Evolutionary conservation across 2,329 filamentous ascomycete species (phyloP).

Genomic region (Exserohilum turcica): DNA sequence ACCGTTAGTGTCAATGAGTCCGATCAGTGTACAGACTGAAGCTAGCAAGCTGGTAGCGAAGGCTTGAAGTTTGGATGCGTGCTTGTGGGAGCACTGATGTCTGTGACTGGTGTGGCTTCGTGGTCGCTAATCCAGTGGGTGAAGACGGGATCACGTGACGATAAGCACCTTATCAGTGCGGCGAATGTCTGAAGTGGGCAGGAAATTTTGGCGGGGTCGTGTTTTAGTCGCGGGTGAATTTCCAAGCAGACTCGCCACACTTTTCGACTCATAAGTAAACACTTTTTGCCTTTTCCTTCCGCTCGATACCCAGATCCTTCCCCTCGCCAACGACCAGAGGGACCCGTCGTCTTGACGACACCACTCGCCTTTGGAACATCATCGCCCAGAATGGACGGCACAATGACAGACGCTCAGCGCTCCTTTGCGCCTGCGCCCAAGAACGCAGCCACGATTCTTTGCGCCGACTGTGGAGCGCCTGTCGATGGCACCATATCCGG

Average conservation of each 20-base stretch:
- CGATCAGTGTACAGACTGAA: too few species aligned
- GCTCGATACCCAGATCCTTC: neutral
- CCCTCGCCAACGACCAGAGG: neutral
- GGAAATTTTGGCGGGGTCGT: conserved; percentile 35
- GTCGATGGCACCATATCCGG: conserved; percentile 88
- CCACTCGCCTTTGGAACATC: neutral
- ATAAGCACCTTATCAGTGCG: conserved; percentile 26
- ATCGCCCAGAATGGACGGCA: conserved; percentile 25
- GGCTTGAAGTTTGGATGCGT: too few species aligned
- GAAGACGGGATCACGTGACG: conserved; percentile 29
- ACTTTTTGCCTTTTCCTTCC: neutral
- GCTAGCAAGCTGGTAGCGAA: too few species aligned
- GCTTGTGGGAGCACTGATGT: too few species aligned
- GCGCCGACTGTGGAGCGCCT: conserved; percentile 94
- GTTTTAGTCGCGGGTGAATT: conserved; percentile 27
- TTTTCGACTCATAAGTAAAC: conserved; percentile 23
- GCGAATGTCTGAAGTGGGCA: conserved; percentile 8
- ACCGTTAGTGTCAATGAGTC: too few species aligned
- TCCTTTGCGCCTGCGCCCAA: conserved; percentile 48
- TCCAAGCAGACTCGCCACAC: conserved; percentile 35
- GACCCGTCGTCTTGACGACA: neutral
- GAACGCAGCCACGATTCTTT: conserved; percentile 76
- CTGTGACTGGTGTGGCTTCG: neutral
- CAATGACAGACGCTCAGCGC: conserved; percentile 51
- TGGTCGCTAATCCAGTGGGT: too few species aligned